Base-by-base conservation (phyloP, 2,329 filamentous ascomycete species). In the Aspergillus latus region DNA sequence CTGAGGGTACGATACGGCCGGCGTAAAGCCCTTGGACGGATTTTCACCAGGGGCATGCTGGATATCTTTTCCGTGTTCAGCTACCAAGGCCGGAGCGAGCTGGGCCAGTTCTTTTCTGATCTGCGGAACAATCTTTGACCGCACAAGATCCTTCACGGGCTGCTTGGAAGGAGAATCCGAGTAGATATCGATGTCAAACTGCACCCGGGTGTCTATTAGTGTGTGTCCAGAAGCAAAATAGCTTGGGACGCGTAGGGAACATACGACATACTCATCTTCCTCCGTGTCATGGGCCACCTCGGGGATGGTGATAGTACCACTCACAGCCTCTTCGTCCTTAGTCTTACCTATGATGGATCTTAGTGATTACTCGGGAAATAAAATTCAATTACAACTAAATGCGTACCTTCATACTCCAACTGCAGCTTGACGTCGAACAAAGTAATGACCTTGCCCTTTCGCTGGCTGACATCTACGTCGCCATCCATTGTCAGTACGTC, bases 391-490 rank as follows among this genome's bases (percentile, higher is more conserved):
- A 68, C 61, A 60, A 46, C 57, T 57, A 63, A 61, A 54, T 64
- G 70, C 86, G 77, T 87, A 94, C 93, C 93, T 76, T 89, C 88
- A 76, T 95, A 99, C 78, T 97, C 94, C 68, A 99, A 81, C 69
- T 94, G 90, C 70, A 99, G 80, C 79, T 94, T 93, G 64, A 99
- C 89, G 76, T 99, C 95, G 76, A 92, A 99, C 70, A 99, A 89
- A 64, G 94, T 97, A 74, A 97, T 97, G 74, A 99, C 93, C 79
- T 99, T 99, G 81, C 92, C 92, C 82, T 99, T 99, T 68, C 94
- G 86, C 82, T 99, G 95, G 80, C 89, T 96, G 68, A 99, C 94
- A 75, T 99, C 94, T 74, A 96, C 92, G 76, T 99, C 94, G 70
- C 94, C 94, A 70, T 97, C 91, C 87, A 97, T 93, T 79, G 90